Evolutionary conservation across 805 yeast species (phyloP), one percentile per base, ranked within the genome.

Genomic region (Alloascoidea africana): DNA sequence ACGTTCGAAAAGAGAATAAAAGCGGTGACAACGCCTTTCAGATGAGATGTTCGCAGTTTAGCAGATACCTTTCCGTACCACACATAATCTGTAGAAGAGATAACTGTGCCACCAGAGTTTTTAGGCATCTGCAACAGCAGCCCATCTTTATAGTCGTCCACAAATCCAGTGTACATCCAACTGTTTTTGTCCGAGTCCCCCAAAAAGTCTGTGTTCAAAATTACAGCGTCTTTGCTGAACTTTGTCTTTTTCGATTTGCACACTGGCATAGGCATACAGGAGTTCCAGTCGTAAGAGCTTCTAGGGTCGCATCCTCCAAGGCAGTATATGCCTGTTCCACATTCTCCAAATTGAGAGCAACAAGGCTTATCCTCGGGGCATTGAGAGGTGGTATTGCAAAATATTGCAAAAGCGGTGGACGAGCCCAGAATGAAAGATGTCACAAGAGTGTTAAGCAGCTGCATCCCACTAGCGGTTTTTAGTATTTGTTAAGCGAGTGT

Each of bases 331-430:
- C 93, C 93, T 16, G 76, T 68, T 48, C 93, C 93, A 62, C 93
- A 83, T 19, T 57, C 62, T 36, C 96, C 96, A 46, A 68, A 76
- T 46, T 74, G 77, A 8, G 83, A 73, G 55, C 96, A 86, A 58
- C 96, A 86, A 40, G 96, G 96, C n/a, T 53, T 46, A 35, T 63
- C 66, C 51, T 78, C 73, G 2, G 96, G 96, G 60, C 96, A 86
- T 3, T 63, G 47, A 13, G 49, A 42, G 6, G 72, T 62, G 6
- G 68, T 56, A 43, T 67, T 68, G 59, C 94, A 85, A 4, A 50
- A 33, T n/a, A 48, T 38, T 35, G 49, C 37, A 44, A 46, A 39
- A 37, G 44, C 45, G 37, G n/a, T n/a, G n/a, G n/a, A n/a, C n/a
- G n/a, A n/a, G n/a, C n/a, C n/a, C n/a, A n/a, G n/a, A n/a, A n/a